Conservation (phyloP, 139 green algal species). For the Zygnema cylindricum region DNA sequence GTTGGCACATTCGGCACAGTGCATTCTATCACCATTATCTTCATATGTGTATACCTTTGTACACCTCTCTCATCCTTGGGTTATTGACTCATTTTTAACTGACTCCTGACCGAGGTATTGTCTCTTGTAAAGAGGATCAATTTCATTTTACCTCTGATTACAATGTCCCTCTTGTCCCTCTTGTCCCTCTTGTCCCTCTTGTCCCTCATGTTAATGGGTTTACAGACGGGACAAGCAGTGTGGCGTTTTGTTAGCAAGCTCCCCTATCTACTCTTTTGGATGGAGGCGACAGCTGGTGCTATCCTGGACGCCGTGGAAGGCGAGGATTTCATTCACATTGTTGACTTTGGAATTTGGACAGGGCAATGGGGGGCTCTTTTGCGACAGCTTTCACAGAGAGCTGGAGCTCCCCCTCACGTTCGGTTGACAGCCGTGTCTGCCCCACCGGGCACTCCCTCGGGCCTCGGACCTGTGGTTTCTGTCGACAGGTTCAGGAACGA, state of each 20-base stretch:
- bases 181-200: too few species aligned
- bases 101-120: too few species aligned
- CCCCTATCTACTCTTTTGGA: neutral
- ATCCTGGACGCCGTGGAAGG: constrained; percentile 24
- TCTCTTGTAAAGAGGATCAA: too few species aligned
- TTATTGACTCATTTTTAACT: too few species aligned
- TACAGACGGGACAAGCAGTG: neutral
- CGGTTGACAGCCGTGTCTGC: neutral
- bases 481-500: neutral
- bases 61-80: too few species aligned
- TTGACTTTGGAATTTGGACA: constrained; percentile 37
- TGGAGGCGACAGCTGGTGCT: constrained; percentile 1
- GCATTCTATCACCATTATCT: too few species aligned
- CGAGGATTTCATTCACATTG: constrained; percentile 26
- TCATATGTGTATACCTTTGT: too few species aligned
- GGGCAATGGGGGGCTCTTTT: constrained; percentile 2
- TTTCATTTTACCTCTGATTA: too few species aligned
- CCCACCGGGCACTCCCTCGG: neutral
- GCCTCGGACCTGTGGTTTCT: neutral
- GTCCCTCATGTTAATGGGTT: neutral
- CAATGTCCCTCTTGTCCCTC: too few species aligned
- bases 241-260: neutral
- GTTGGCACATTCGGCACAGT: too few species aligned
- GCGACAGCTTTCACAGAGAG: constrained; percentile 3
- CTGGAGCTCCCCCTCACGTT: constrained; percentile 3